Base-by-base conservation (phyloP, 768 basidiomycete species). In the Coprinellus aureogranulatus region DNA sequence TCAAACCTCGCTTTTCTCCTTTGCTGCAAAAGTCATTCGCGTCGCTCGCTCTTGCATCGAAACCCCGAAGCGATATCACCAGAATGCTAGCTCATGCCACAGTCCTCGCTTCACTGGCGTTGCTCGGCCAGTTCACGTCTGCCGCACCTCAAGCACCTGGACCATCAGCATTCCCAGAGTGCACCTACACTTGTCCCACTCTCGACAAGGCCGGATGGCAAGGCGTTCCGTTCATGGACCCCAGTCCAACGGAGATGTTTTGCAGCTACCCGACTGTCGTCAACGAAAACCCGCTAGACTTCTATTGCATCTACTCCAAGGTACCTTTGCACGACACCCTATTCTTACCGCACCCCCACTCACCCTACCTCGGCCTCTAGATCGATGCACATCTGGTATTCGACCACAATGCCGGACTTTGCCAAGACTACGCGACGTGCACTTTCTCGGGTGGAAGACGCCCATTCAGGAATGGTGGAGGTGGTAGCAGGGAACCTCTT, bases 291-390 rank as follows among this genome's bases (percentile, higher is more conserved):
- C 50, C 50, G 3, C 34, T 52, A 3, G 50, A 52, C 16, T 52
- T 52, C 34, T 52, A 52, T 34, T 52, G 50, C 31, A 52, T 52
- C 34, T 52, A 52, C 20, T 52, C 50, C 31, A 52, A 52, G 50
- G 50, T 52, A 39, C 6, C 25, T 14, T 16, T 22, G 1, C 16
- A 20, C 9, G 1, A 23, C 25, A 8, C 3, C 20, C 10, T 20
- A 1, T 37, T 30, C 8, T 23, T 4, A 20, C 2, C 22, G 16
- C 18, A 31, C 8, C 1, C 48, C 28, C 14, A 34, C 6, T 14
- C 14, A 34, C 8, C 34, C 14, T 34, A 34, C 22, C 14, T 25
- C 20, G n/a, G 49, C 20, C 4, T 20, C 12, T 27, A 52, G 50
- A 23, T 52, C 9, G 50, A 52, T 30, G 30, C 50, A 20, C 50